Conservation (phyloP, 352 stramenopile species). For the Globisporangium nodosum region DNA sequence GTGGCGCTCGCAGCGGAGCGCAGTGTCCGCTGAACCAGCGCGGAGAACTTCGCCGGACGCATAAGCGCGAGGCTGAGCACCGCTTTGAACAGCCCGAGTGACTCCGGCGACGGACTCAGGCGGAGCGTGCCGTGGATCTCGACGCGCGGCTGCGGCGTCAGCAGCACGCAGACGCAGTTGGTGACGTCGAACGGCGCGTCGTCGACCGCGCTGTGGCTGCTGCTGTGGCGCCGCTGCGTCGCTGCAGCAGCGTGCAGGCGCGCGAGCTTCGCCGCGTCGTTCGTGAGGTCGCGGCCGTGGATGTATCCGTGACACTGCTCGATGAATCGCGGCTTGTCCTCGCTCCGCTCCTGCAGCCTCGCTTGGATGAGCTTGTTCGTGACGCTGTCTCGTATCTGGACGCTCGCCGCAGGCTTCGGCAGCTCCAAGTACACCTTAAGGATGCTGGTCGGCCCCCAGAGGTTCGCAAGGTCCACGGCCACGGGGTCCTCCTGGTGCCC, state of each 20-base stretch:
- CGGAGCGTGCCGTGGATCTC: constrained; percentile 33
- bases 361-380: constrained; percentile 34
- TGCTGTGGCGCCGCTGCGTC: constrained; percentile 4
- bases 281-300: constrained; percentile 21
- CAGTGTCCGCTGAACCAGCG: constrained; percentile 34
- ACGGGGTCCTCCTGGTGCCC: constrained; percentile 14
- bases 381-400: constrained; percentile 36
- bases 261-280: constrained; percentile 28
- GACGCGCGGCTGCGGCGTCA: constrained; percentile 35
- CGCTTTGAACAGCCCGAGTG: constrained; percentile 26
- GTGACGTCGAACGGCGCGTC: constrained; percentile 21
- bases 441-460: constrained; percentile 40
- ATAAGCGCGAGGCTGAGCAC: constrained; percentile 17
- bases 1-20: constrained; percentile 25
- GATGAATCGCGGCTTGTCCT: constrained; percentile 39
- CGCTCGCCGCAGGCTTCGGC: constrained; percentile 16
- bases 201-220: not conserved
- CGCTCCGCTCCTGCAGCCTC: constrained; percentile 21
- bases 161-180: constrained; percentile 39
- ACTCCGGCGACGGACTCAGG: constrained; percentile 19
- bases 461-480: constrained; percentile 19
- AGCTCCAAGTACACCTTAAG: constrained; percentile 52
- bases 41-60: constrained; percentile 9
- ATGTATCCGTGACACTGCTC: constrained; percentile 60
- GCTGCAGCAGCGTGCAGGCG: constrained; percentile 21